Percentiles rank a stretch among this genome's conserved stretches.
Evolutionary conservation across 2,329 filamentous ascomycete genomes (phyloP).

Genomic region (Fusarium verrucosum): DNA sequence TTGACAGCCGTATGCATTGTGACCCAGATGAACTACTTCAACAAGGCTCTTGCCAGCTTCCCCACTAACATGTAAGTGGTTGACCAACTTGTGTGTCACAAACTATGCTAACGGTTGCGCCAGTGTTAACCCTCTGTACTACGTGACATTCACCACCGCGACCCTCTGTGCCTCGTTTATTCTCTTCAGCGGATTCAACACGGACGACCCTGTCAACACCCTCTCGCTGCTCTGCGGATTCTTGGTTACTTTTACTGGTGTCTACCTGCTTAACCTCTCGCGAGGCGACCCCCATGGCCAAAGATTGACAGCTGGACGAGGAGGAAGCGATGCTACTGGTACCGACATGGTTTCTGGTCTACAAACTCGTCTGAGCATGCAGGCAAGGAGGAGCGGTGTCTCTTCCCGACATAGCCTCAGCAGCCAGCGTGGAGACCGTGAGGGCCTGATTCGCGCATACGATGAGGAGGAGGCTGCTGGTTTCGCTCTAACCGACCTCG

Average conservation of each 20-base stretch:
- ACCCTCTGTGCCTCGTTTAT: constrained; percentile 96
- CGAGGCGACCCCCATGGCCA: constrained; percentile 87
- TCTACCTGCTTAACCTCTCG: constrained; percentile 96
- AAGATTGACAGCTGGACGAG: constrained; percentile 67
- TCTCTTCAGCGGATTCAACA: constrained; percentile 96
- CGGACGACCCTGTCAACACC: constrained; percentile 88
- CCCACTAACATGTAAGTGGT: constrained; percentile 89
- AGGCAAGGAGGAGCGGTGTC: constrained; percentile 78
- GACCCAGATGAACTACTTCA: constrained; percentile 99
- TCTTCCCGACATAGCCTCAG: constrained; percentile 71
- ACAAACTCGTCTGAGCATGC: constrained; percentile 93
- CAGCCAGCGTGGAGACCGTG: constrained; percentile 73
- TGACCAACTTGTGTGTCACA: no score
- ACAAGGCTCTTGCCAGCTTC: constrained; percentile 97
- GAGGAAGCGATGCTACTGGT: constrained; percentile 79
- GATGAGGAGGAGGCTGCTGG: constrained; percentile 81
- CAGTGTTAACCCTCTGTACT: constrained; percentile 95
- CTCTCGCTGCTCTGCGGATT: constrained; percentile 93
- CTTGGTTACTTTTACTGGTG: constrained; percentile 92
- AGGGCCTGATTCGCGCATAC: constrained; percentile 87
- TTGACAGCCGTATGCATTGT: constrained; percentile 92
- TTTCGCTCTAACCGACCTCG: constrained; percentile 81
- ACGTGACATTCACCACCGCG: constrained; percentile 95
- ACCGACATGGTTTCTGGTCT: constrained; percentile 91
- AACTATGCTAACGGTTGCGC: background rate